These are phyloP conservation scores for Talaromyces piceae DNA, from an alignment of 2,329 filamentous ascomycete genomes.

Conservation along the genomic window DNA sequence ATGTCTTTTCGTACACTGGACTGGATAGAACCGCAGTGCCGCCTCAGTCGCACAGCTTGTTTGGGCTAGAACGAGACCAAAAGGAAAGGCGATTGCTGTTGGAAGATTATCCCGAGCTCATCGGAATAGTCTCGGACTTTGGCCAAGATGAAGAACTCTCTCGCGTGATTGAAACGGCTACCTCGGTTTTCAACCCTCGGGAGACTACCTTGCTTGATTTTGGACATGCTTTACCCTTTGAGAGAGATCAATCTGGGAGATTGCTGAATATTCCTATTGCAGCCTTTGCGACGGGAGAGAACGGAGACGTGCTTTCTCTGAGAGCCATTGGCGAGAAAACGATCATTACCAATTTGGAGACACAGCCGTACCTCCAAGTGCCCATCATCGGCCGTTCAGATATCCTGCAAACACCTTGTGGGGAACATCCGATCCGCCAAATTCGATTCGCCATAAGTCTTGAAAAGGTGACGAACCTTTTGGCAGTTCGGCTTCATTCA, in stretches of 20 bases:
- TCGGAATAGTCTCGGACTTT: slow-evolving; percentile 23
- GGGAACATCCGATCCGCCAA: slow-evolving; percentile 46
- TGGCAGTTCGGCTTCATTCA: slow-evolving; percentile 44
- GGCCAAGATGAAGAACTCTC: slow-evolving; percentile 25
- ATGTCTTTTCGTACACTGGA: slow-evolving; percentile 23
- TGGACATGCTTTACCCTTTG: slow-evolving; percentile 39
- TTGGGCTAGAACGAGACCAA: neutral
- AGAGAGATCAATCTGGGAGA: slow-evolving; percentile 17
- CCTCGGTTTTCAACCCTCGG: slow-evolving; percentile 27
- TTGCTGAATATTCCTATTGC: slow-evolving; percentile 28
- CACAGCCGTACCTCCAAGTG: slow-evolving; percentile 16
- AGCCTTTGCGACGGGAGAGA: slow-evolving; percentile 35
- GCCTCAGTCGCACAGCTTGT: slow-evolving; percentile 14
- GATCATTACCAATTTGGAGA: slow-evolving; percentile 27
- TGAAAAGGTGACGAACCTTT: slow-evolving; percentile 23
- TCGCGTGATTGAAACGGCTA: slow-evolving; percentile 21
- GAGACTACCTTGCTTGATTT: slow-evolving; percentile 41
- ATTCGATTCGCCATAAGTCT: slow-evolving; percentile 41
- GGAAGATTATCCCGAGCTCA: slow-evolving; percentile 28
- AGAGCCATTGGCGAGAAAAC: slow-evolving; percentile 25
- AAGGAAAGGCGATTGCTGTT: slow-evolving; percentile 17
- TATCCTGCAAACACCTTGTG: neutral
- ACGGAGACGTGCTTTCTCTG: slow-evolving; percentile 43
- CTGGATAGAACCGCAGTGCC: slow-evolving; percentile 20
- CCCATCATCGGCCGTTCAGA: slow-evolving; percentile 39